Evolutionary conservation across 73 alveolate species (phyloP), one percentile per base, ranked within the genome.

Genomic region (Strombidium stylifer): DNA sequence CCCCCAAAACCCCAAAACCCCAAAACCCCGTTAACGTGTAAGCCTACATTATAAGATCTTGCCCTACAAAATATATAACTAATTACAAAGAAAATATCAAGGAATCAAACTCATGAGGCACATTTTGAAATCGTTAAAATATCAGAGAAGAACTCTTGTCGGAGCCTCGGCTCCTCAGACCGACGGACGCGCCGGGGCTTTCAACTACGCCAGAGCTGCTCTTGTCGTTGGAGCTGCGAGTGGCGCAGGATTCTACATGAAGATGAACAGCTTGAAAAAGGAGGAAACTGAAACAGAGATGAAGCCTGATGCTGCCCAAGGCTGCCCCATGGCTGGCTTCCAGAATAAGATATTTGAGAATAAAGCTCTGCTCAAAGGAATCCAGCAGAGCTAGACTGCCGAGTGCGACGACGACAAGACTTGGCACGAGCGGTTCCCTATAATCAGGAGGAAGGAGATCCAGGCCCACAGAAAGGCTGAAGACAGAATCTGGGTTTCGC

Each of bases 401-500:
- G 21, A 42, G 30, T 42, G 54, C 27, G 54, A 42, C 4, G 54
- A 42, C 10, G 10, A 42, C 11, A 15, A 42, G 14, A 3, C 3
- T 4, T 10, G 12, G 45, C 15, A 35, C 45, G 12, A 35, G 12
- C 12, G 15, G 12, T 18, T 7, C 27, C 59, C 59, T 2, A 27
- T 23, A 18, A 52, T 28, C 28, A 50, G 70, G 31, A 39, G 34
- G 25, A 15, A 27, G 4, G 83, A 69, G 1, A 3, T 69, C 0
- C 21, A 36, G 16, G 2, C 32, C 35, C 83, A 69, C 25, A 69
- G 46, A 24, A 69, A 37, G 24, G 26, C 35, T 21, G 83, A 66
- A 24, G 21, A 52, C 18, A 1, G 83, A 5, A 64, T 76, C 3
- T 76, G 89, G 82, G 59, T 76, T 6, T 20, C 73, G 0, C 44